Conservation (phyloP, 768 basidiomycete species). For the Tephrocybe sp. region DNA sequence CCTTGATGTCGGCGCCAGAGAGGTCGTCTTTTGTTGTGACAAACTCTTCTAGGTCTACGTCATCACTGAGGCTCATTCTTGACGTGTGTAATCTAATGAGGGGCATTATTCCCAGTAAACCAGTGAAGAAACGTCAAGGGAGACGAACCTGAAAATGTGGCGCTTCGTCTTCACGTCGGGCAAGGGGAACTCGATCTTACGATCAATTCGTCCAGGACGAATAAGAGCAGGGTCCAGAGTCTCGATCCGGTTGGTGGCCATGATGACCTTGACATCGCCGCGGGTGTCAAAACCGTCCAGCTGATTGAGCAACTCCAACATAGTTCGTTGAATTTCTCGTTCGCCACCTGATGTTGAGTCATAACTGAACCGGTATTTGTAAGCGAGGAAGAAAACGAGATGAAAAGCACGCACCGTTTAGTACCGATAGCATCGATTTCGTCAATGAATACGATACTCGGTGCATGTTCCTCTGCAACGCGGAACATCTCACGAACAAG, state of each 20-base stretch:
- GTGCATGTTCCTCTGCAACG: slow-evolving; percentile 96
- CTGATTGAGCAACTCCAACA: slow-evolving; percentile 98
- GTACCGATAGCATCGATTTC: slow-evolving; percentile 99
- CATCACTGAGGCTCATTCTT: slow-evolving; percentile 85
- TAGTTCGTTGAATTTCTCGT: slow-evolving; percentile 98
- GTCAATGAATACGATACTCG: slow-evolving; percentile 99
- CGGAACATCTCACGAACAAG: slow-evolving; percentile 96
- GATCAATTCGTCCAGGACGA: slow-evolving; percentile 96
- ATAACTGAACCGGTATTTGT: slow-evolving; percentile 54
- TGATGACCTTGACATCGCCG: slow-evolving; percentile 99
- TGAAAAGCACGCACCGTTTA: slow-evolving; percentile 87
- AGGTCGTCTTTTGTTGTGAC: slow-evolving; percentile 95
- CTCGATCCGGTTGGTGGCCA: slow-evolving; percentile 99
- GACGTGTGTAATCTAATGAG: slow-evolving; percentile 80
- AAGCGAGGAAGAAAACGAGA: too few species aligned
- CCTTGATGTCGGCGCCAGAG: slow-evolving; percentile 98
- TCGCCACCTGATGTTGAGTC: slow-evolving; percentile 99
- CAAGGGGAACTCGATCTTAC: slow-evolving; percentile 97
- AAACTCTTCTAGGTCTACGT: slow-evolving; percentile 95
- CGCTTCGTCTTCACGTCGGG: slow-evolving; percentile 99
- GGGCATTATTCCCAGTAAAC: too few species aligned
- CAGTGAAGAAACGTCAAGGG: not conserved
- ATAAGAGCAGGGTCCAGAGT: slow-evolving; percentile 97
- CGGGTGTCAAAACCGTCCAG: slow-evolving; percentile 99
- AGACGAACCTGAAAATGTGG: slow-evolving; percentile 86